Percentiles rank a stretch among this genome's conserved stretches.
phyloP scores from a whole-genome alignment of 2,329 filamentous ascomycete genomes.

The Xylariaceae sp. region DNA sequence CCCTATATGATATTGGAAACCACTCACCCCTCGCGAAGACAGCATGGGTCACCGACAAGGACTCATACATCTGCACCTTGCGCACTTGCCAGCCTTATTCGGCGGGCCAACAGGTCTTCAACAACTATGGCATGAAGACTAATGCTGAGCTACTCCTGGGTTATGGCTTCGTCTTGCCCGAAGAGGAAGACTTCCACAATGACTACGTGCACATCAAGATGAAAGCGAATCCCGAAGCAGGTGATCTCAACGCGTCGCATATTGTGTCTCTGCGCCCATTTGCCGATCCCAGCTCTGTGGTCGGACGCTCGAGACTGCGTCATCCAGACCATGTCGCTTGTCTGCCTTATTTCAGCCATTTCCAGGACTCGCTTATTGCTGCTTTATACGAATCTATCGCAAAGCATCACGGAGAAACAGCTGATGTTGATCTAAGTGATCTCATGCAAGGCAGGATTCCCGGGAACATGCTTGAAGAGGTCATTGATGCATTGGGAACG shows the following conservation, averaged over 20 bases:
- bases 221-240: slow-evolving; percentile 30
- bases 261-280: slow-evolving; percentile 50
- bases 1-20: slow-evolving; percentile 67
- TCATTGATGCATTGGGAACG: slow-evolving; percentile 33
- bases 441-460: slow-evolving; percentile 43
- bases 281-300: slow-evolving; percentile 42
- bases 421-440: slow-evolving; percentile 30
- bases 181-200: slow-evolving; percentile 47
- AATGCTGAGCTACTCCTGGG: slow-evolving; percentile 65
- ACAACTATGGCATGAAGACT: slow-evolving; percentile 67
- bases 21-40: slow-evolving; percentile 55
- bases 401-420: slow-evolving; percentile 11
- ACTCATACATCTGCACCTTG: slow-evolving; percentile 38
- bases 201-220: slow-evolving; percentile 56
- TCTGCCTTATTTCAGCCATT: slow-evolving; percentile 42
- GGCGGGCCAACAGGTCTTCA: slow-evolving; percentile 48
- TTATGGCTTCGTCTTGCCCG: slow-evolving; percentile 56
- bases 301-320: slow-evolving; percentile 39
- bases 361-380: slow-evolving; percentile 50
- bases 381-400: slow-evolving; percentile 41
- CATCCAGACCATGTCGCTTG: slow-evolving; percentile 30
- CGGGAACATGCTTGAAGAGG: slow-evolving; percentile 35
- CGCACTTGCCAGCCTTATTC: slow-evolving; percentile 39
- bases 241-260: slow-evolving; percentile 29
- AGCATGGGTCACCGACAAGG: slow-evolving; percentile 50